Evolutionary conservation across 306 rosid species (phyloP).

Genomic region (Gynostemma pentaphyllum): DNA sequence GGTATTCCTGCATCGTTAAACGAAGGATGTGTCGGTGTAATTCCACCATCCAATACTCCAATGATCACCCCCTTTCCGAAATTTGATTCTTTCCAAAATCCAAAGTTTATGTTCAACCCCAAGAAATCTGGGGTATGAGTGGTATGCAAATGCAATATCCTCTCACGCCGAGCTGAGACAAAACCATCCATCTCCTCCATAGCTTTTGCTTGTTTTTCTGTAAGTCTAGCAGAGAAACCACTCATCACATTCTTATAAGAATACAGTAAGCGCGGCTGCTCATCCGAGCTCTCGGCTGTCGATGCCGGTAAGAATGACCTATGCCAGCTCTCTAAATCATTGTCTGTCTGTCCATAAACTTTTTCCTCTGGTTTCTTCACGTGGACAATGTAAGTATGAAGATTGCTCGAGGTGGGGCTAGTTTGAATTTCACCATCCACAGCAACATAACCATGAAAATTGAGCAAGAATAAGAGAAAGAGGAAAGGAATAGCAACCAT

Average conservation of each 20-base stretch:
- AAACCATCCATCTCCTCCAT: slow-evolving; percentile 41
- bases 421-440: neutral
- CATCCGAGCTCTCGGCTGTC: slow-evolving; percentile 11
- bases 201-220: slow-evolving; percentile 29
- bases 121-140: slow-evolving; percentile 46
- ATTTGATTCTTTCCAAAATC: slow-evolving; percentile 50
- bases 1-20: slow-evolving; percentile 48
- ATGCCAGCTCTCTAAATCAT: slow-evolving; percentile 45
- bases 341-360: slow-evolving; percentile 12
- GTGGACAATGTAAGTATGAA: slow-evolving; percentile 36
- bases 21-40: slow-evolving; percentile 45
- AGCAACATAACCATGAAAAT: neutral
- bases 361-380: slow-evolving; percentile 34
- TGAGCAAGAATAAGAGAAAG: neutral
- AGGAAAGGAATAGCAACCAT: neutral
- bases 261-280: slow-evolving; percentile 23
- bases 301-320: slow-evolving; percentile 45
- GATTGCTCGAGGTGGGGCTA: neutral
- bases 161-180: slow-evolving; percentile 30
- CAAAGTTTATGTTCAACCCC: slow-evolving; percentile 39
- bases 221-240: slow-evolving; percentile 61
- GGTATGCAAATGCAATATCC: slow-evolving; percentile 31
- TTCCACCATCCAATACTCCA: slow-evolving; percentile 62
- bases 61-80: slow-evolving; percentile 55
- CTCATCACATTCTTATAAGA: slow-evolving; percentile 35